Evolutionary conservation across 371 early-diverging fungal genomes (phyloP).

Genomic region (Choanephora cucurbitarum): DNA sequence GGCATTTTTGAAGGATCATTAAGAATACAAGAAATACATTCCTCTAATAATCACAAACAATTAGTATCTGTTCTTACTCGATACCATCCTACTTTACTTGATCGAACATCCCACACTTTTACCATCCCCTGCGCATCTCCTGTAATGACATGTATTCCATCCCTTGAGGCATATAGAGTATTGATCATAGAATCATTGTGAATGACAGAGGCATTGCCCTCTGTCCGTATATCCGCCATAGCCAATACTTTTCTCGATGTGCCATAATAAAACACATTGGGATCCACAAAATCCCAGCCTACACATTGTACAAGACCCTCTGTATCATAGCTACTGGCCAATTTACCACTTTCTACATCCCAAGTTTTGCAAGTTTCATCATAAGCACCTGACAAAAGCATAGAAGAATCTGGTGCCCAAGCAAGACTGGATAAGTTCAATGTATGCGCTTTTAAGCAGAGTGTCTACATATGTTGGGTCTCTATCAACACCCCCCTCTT

Average conservation of each 20-base stretch:
- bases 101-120: slow-evolving; percentile 85
- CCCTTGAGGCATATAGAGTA: slow-evolving; percentile 69
- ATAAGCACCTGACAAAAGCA: slow-evolving; percentile 78
- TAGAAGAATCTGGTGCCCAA: slow-evolving; percentile 76
- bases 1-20: slow-evolving; percentile 76
- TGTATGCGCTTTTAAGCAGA: slow-evolving; percentile 71
- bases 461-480: slow-evolving; percentile 21
- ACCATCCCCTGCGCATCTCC: slow-evolving; percentile 80
- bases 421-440: slow-evolving; percentile 82
- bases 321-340: slow-evolving; percentile 63
- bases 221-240: slow-evolving; percentile 67
- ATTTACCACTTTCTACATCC: slow-evolving; percentile 76
- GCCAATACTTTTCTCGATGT: slow-evolving; percentile 78
- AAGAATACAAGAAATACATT: slow-evolving; percentile 57
- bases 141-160: slow-evolving; percentile 75
- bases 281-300: slow-evolving; percentile 76
- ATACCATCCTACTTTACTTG: slow-evolving; percentile 45
- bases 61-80: background rate
- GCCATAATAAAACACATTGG: slow-evolving; percentile 74
- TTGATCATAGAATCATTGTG: slow-evolving; percentile 85
- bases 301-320: slow-evolving; percentile 91
- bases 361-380: slow-evolving; percentile 86
- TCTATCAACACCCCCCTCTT: slow-evolving; percentile 3
- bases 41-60: slow-evolving; percentile 24
- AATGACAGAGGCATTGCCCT: slow-evolving; percentile 44